A percentile compares a stretch with the other conserved stretches of the same genome.
phyloP scores from a whole-genome alignment of 164 flowering plant species.

The Malania oleifera region DNA sequence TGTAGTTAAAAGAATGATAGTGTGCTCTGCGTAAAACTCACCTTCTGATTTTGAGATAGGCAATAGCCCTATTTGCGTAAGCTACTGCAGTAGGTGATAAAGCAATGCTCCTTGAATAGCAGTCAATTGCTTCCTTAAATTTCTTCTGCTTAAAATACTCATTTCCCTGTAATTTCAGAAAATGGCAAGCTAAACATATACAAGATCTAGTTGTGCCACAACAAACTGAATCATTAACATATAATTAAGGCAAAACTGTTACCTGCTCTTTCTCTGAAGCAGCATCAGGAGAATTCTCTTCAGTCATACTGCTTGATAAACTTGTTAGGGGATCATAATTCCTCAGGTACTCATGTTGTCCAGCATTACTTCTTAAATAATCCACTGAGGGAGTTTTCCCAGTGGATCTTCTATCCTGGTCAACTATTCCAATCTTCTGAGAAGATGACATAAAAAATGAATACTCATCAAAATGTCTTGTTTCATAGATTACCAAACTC shows the following conservation, averaged over 20 bases:
- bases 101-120: slow-evolving; percentile 96
- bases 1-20: background rate
- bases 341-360: slow-evolving; percentile 27
- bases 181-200: slow-evolving; percentile 1
- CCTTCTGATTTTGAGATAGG: slow-evolving; percentile 80
- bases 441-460: slow-evolving; percentile 13
- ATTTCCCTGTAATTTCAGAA: slow-evolving; percentile 58
- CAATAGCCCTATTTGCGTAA: slow-evolving; percentile 97
- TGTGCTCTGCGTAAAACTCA: slow-evolving; percentile 12
- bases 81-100: slow-evolving; percentile 89
- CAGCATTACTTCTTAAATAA: slow-evolving; percentile 13
- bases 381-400: slow-evolving; percentile 18
- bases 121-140: slow-evolving; percentile 80
- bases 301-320: slow-evolving; percentile 37
- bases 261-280: slow-evolving; percentile 92
- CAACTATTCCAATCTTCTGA: slow-evolving; percentile 15
- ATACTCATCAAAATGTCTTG: no score
- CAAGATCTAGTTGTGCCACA: background rate
- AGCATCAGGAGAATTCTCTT: slow-evolving; percentile 64
- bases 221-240: background rate
- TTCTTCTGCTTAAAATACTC: slow-evolving; percentile 92
- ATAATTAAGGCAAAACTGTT: slow-evolving; percentile 8
- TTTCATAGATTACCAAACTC: no score
- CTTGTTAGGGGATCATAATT: slow-evolving; percentile 32
- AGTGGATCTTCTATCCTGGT: slow-evolving; percentile 19